phyloP scores from a whole-genome alignment of 2,329 filamentous ascomycete species.

The Penicillium sp. region DNA sequence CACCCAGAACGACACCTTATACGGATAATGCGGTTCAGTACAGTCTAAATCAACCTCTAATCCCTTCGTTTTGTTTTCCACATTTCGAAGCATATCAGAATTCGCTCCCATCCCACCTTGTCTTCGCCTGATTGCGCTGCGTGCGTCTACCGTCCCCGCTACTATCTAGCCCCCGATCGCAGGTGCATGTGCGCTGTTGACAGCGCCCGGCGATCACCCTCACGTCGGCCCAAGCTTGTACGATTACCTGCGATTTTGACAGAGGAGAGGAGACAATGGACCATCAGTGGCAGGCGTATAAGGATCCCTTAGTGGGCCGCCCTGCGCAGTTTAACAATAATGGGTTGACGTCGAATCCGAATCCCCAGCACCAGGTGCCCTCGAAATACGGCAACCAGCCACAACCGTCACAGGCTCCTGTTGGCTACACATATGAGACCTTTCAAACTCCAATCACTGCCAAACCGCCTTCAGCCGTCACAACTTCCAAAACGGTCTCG shows the following conservation, averaged over 20 bases:
- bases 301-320: conserved; percentile 64
- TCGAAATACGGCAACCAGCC: conserved; percentile 54
- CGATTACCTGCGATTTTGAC: conserved; percentile 17
- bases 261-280: conserved; percentile 51
- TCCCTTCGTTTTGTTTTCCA: conserved; percentile 22
- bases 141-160: conserved; percentile 35
- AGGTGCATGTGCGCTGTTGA: conserved; percentile 35
- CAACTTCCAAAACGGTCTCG: conserved; percentile 56
- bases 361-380: conserved; percentile 50
- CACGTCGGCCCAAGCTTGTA: conserved; percentile 17
- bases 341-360: conserved; percentile 54
- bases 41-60: conserved; percentile 28
- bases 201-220: conserved; percentile 28
- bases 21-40: conserved; percentile 33
- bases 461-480: conserved; percentile 40
- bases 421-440: conserved; percentile 70
- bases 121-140: conserved; percentile 34
- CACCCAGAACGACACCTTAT: conserved; percentile 18
- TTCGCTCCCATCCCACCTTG: conserved; percentile 21
- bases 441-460: conserved; percentile 57
- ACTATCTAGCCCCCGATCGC: conserved; percentile 36
- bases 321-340: conserved; percentile 67
- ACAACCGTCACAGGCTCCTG: conserved; percentile 57
- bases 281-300: conserved; percentile 70
- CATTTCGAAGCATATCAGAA: conserved; percentile 26